Evolutionary conservation across 2,329 filamentous ascomycete species (phyloP).

Genomic region (Talaromyces amestolkiae): DNA sequence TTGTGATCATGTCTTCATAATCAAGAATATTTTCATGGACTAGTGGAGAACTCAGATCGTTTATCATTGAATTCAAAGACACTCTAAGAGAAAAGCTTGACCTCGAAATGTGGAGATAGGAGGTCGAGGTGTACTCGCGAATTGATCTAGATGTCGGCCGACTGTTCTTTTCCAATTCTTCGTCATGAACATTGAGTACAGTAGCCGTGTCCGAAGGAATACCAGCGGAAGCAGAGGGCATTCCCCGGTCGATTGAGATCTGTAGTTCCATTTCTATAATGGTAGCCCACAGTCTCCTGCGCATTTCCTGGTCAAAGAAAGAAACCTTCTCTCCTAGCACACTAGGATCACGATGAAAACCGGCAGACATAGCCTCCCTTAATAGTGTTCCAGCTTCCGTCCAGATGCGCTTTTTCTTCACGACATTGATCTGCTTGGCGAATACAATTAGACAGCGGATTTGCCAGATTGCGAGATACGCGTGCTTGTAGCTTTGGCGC

Average conservation of each 20-base stretch:
- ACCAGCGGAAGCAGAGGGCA: constrained; percentile 38
- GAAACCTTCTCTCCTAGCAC: constrained; percentile 37
- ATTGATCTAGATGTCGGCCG: constrained; percentile 23
- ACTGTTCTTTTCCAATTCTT: constrained; percentile 24
- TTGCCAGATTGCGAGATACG: constrained; percentile 50
- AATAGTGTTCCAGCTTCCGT: constrained; percentile 48
- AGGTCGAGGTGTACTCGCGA: constrained; percentile 27
- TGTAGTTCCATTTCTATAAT: constrained; percentile 54
- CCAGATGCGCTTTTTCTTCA: constrained; percentile 54
- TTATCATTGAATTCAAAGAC: constrained; percentile 29
- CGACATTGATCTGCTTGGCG: constrained; percentile 47
- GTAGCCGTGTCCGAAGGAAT: constrained; percentile 20
- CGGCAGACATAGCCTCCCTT: constrained; percentile 49
- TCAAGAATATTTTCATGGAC: constrained; percentile 28
- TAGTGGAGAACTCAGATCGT: constrained; percentile 26
- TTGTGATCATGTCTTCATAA: constrained; percentile 28
- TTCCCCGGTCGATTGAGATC: constrained; percentile 49
- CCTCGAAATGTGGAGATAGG: constrained; percentile 28
- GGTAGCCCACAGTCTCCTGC: constrained; percentile 52
- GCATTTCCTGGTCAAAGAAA: constrained; percentile 50
- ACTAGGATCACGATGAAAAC: constrained; percentile 51
- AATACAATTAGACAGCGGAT: constrained; percentile 49
- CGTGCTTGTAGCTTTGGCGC: constrained; percentile 50
- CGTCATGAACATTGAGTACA: constrained; percentile 30
- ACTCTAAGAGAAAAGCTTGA: constrained; percentile 28